Percentiles rank a stretch among this genome's conserved stretches.
phyloP scores from a whole-genome alignment of 106 monocot species.

The Xerophyta viscosa region DNA sequence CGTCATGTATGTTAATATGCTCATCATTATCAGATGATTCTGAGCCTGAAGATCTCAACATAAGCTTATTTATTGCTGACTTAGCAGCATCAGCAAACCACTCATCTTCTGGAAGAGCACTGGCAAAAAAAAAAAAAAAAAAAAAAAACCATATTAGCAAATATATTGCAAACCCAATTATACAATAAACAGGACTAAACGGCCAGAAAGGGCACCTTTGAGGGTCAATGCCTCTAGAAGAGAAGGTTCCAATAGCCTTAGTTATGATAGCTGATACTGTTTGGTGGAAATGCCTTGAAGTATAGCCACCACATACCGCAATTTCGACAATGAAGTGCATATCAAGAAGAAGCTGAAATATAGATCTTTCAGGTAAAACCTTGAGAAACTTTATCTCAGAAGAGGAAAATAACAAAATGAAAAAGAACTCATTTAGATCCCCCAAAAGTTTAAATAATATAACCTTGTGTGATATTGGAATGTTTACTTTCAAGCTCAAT shows the following conservation, averaged over 20 bases:
- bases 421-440: too few species aligned
- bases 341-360: constrained; percentile 70
- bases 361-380: not conserved
- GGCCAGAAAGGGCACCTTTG: constrained; percentile 46
- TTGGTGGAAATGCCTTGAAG: constrained; percentile 71
- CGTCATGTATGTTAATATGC: constrained; percentile 34
- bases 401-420: too few species aligned
- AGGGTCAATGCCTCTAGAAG: constrained; percentile 72
- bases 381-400: too few species aligned
- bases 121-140: constrained; percentile 9
- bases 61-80: constrained; percentile 70
- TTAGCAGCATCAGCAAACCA: constrained; percentile 91
- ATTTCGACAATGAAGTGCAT: constrained; percentile 96
- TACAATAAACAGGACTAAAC: not conserved
- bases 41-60: constrained; percentile 50
- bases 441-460: too few species aligned
- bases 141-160: not conserved
- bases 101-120: constrained; percentile 89
- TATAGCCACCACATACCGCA: constrained; percentile 66
- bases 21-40: constrained; percentile 54
- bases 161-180: not conserved
- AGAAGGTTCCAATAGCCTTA: constrained; percentile 75
- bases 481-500: too few species aligned
- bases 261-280: constrained; percentile 74
- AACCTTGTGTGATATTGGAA: too few species aligned